Conservation (phyloP, 345 rosid species). For the Rhizophora mangle region DNA sequence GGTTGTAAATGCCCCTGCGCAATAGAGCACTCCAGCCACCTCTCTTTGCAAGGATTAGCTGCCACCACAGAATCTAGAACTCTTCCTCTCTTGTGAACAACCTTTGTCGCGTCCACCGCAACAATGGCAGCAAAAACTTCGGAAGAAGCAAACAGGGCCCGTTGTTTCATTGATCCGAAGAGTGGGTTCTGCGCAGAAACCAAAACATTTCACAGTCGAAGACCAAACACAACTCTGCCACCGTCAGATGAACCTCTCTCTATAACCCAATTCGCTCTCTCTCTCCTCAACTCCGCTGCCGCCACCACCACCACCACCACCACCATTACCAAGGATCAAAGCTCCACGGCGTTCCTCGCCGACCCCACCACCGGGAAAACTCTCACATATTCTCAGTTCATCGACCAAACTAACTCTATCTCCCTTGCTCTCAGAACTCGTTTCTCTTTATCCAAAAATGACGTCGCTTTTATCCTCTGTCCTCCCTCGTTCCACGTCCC, state of each 20-base stretch:
- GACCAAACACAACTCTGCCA: constrained; percentile 50
- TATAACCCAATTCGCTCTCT: constrained; percentile 37
- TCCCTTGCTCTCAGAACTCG: neutral
- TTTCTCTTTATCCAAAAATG: neutral
- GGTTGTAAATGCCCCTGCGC: too few relatives aligned
- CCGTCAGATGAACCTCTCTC: constrained; percentile 52
- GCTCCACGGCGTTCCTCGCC: neutral
- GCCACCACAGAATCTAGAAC: neutral
- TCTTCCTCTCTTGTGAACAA: neutral
- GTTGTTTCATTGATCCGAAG: constrained; percentile 29
- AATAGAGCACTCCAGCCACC: too few relatives aligned
- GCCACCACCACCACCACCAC: constrained; percentile 5
- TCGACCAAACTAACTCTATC: neutral
- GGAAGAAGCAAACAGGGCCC: neutral
- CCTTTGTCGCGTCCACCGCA: neutral
- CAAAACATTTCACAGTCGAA: constrained; percentile 47
- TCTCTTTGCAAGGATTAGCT: neutral
- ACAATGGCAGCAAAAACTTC: constrained; percentile 9
- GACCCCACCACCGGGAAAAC: constrained; percentile 7
- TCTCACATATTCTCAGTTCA: constrained; percentile 3
- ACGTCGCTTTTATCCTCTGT: constrained; percentile 9
- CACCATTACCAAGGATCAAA: constrained; percentile 8
- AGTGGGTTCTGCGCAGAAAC: constrained; percentile 55
- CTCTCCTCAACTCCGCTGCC: constrained; percentile 41
- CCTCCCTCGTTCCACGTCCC: constrained; percentile 11